Conservation (phyloP, 768 basidiomycete genomes). For the Zangia roseola region DNA sequence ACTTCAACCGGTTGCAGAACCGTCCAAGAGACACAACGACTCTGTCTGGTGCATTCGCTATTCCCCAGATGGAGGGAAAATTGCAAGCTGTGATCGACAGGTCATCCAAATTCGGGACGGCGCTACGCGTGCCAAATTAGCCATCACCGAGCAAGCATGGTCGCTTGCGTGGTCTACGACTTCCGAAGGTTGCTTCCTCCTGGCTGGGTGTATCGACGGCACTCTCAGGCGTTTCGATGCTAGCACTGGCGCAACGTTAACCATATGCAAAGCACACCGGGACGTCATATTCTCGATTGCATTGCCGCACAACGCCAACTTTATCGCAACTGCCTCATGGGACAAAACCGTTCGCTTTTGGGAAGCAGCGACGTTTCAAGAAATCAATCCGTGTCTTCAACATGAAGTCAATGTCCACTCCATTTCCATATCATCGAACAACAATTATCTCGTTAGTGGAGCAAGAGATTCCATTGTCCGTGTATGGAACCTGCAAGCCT, state of each 20-base stretch:
- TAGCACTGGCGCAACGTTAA: neutral
- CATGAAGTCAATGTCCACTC: slow-evolving; percentile 10
- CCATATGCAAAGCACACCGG: slow-evolving; percentile 12
- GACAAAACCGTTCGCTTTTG: slow-evolving; percentile 31
- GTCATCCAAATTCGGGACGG: slow-evolving; percentile 18
- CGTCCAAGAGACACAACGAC: slow-evolving; percentile 9
- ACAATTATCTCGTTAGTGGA: slow-evolving; percentile 15
- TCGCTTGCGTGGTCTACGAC: slow-evolving; percentile 20
- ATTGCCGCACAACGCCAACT: slow-evolving; percentile 16
- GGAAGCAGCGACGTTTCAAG: slow-evolving; percentile 19
- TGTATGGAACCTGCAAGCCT: slow-evolving; percentile 14
- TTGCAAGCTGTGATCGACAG: slow-evolving; percentile 22
- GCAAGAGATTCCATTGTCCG: slow-evolving; percentile 14
- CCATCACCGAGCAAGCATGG: slow-evolving; percentile 15
- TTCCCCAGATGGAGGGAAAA: slow-evolving; percentile 17
- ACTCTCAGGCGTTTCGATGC: slow-evolving; percentile 13
- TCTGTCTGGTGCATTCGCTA: slow-evolving; percentile 17
- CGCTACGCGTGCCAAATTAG: neutral
- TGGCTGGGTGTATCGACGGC: slow-evolving; percentile 20
- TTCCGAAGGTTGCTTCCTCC: slow-evolving; percentile 7
- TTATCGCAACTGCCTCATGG: slow-evolving; percentile 28
- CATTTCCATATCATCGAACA: slow-evolving; percentile 17
- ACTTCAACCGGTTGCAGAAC: slow-evolving; percentile 7
- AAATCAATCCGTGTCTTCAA: slow-evolving; percentile 15
- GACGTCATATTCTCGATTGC: slow-evolving; percentile 21